Evolutionary conservation across 106 monocot genomes (phyloP).

Genomic region (Platanthera zijinensis): DNA sequence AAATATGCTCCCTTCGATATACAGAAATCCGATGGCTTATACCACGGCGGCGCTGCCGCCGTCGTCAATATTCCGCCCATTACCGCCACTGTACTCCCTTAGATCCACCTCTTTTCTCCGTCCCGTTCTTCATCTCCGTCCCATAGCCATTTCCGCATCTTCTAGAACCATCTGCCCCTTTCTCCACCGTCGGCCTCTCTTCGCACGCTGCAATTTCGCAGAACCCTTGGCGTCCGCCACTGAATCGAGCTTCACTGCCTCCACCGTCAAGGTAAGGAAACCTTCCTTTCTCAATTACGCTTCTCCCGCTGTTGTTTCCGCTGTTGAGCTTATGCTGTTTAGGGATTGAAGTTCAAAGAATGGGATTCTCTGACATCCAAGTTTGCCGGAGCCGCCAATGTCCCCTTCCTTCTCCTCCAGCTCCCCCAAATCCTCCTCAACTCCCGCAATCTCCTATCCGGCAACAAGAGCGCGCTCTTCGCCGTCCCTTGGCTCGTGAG

Average conservation of each 20-base stretch:
- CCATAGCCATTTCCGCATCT: not conserved
- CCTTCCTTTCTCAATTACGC: not conserved
- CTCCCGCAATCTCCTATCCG: constrained; percentile 66
- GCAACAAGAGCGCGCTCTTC: constrained; percentile 65
- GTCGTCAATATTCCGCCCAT: not conserved
- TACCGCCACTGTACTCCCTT: not conserved
- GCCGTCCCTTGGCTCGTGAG: constrained; percentile 85
- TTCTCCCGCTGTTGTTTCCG: not conserved
- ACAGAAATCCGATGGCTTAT: not conserved
- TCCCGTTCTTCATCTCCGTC: not conserved
- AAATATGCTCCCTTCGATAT: not conserved
- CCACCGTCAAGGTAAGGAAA: not conserved
- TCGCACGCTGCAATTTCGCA: no score
- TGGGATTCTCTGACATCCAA: constrained; percentile 80
- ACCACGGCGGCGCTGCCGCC: not conserved
- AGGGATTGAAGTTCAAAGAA: constrained; percentile 29
- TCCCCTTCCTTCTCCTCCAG: constrained; percentile 86
- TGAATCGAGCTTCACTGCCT: not conserved
- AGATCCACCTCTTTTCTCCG: not conserved
- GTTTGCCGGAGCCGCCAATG: constrained; percentile 70
- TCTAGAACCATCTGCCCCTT: not conserved
- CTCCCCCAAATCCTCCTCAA: constrained; percentile 85
- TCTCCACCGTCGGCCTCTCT: not conserved
- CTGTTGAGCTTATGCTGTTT: not conserved
- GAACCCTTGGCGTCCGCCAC: not conserved